Conservation (phyloP, 768 basidiomycete genomes). For the Kwoniella europaea region DNA sequence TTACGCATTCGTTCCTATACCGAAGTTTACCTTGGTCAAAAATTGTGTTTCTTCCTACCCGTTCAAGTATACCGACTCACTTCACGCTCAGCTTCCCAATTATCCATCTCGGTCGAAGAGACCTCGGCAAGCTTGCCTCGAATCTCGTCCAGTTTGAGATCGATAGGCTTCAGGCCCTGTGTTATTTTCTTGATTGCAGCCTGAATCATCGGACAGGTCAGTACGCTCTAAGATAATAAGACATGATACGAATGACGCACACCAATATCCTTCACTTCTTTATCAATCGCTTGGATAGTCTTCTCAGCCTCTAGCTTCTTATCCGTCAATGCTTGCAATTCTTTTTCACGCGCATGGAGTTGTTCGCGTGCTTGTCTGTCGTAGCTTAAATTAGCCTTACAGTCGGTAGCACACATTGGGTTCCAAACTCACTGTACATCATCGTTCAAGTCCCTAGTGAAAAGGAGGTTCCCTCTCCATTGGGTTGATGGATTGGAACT, state of each 20-base stretch:
- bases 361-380: conserved; percentile 5
- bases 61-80: not conserved
- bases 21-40: not conserved
- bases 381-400: not conserved
- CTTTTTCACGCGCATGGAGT: not conserved
- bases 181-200: conserved; percentile 4
- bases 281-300: conserved; percentile 7
- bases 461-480: conserved; percentile 28
- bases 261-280: conserved; percentile 15
- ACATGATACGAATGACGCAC: conserved; percentile 58
- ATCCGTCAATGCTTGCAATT: conserved; percentile 18
- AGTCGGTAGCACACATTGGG: too few species aligned
- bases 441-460: conserved; percentile 19
- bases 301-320: conserved; percentile 8
- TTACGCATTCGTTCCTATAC: conserved; percentile 10
- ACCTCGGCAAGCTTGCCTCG: conserved; percentile 14
- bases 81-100: conserved; percentile 15
- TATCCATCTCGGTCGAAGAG: conserved; percentile 22
- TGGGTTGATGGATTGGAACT: conserved; percentile 21
- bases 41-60: not conserved
- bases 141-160: conserved; percentile 11
- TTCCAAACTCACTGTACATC: conserved; percentile 24
- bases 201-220: conserved; percentile 2
- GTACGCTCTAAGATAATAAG: not conserved
- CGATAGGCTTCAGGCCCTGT: conserved; percentile 11